These are phyloP conservation scores for Eucalyptus lansdowneana DNA, from an alignment of 345 rosid genomes.

Conservation along the genomic window DNA sequence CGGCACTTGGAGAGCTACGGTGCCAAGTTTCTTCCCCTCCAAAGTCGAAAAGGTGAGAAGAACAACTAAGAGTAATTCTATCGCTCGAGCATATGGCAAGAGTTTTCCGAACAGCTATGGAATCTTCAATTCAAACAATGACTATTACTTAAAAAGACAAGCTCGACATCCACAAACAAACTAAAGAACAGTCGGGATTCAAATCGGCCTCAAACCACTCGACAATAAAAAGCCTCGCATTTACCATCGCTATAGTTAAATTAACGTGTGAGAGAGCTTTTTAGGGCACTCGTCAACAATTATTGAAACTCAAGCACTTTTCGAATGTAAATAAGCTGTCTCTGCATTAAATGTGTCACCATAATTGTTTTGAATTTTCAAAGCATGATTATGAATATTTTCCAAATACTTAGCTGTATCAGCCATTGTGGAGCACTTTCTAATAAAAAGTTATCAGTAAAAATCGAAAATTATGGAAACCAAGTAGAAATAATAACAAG, in stretches of 20 bases:
- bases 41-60: background rate
- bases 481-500: accelerated
- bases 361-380: background rate
- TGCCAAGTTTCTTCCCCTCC: background rate
- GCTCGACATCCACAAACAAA: background rate
- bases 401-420: background rate
- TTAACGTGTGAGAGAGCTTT: background rate
- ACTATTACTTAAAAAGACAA: background rate
- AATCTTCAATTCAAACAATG: background rate
- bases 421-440: background rate
- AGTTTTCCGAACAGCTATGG: background rate
- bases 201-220: background rate
- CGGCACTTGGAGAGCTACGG: background rate
- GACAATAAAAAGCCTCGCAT: background rate
- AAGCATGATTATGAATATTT: background rate
- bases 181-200: background rate
- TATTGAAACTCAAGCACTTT: background rate
- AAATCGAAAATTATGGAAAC: background rate
- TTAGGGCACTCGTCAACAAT: background rate
- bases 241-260: background rate
- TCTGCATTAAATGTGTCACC: background rate
- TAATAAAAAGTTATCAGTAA: background rate
- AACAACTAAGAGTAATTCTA: background rate
- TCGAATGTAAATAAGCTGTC: background rate
- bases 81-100: background rate